Evolutionary conservation across 768 basidiomycete species (phyloP), one percentile per base, ranked within the genome.

Genomic region (Psilocybe cubensis): DNA sequence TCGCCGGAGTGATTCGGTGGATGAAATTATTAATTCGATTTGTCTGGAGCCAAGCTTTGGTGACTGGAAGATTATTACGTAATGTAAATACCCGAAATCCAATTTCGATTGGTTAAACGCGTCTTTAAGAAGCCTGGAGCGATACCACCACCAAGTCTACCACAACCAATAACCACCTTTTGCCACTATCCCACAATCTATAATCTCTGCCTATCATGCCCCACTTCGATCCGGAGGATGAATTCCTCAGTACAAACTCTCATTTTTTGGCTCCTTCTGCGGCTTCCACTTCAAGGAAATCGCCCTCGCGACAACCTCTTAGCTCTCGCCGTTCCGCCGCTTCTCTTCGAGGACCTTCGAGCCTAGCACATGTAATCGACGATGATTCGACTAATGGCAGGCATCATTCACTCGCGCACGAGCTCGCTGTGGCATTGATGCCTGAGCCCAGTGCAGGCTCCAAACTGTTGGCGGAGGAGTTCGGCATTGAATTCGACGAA

Each of bases 401-500:
- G 38, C 78, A 83, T 42, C 86, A 88, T 68, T 92, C 91, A 4
- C 82, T 94, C 28, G 92, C 92, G 4, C 92, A 94, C 71, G 92
- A 94, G 67, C 83, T 94, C 31, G 92, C 93, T 5, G 85, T 88
- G 29, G 92, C 92, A 9, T 80, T 94, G 53, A 90, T 93, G 86
- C 92, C 92, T 21, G 92, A 94, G 73, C 92, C 93, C 0, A 88
- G 82, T 49, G 79, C 83, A 24, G 85, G 89, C 52, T 92, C 91
- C 21, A 88, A 85, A 69, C 71, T 92, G 28, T 78, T 94, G 4
- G 90, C 90, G 11, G 92, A 94, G 72, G 93, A 94, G 71, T 91
- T 94, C 61, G 92, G 92, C 9, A 88, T 94, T 59, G 92, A 94
- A 67, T 93, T 90, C 62, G 92, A 94, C 59, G 91, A 92, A 68